Evolutionary conservation across 176 grass and related monocot species (phyloP), one percentile per base, ranked within the genome.

Genomic region (Eragrostis nindensis): DNA sequence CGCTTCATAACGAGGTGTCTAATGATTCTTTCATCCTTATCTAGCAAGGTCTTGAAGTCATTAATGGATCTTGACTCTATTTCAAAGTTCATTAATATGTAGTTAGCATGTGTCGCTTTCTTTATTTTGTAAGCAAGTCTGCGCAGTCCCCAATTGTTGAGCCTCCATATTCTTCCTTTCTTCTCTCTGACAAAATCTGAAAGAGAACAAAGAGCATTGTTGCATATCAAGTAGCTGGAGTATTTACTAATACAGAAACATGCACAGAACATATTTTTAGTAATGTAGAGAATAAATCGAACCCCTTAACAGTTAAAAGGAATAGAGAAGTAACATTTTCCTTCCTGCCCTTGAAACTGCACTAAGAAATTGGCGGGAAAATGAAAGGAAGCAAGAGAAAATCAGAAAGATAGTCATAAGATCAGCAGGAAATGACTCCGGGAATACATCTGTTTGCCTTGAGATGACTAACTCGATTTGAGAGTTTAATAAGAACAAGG

Each of bases 111-210:
- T 12, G 32, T 88, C 69, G 96, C 84, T 85, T 98, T 95, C 75
- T 91, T 95, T 78, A 98, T 91, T 77, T 95, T 90, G 45, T 95
- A 98, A 17, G 96, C 96, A 68, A 98, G 92, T 50, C 77, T 81
- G 4, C 96, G 84, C 59, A 93, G 72, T 46, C 92, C 96, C 96
- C 96, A 98, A 69, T 98, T 74, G 61, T 98, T 98, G 56, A 98
- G 67, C 60, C 96, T 88, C 92, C 92, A 98, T 90, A 98, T 98
- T 84, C 96, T 91, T 80, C 92, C 96, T 91, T 98, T 98, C 79
- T 86, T 95, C 82, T 89, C 82, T 83, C 92, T 89, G 24, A 95
- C 54, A 91, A 91, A 95, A 84, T 98, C 96, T 98, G 74, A 38
- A 52, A 32, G 68, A 25, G 47, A 42, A 78, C 0, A 24, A 77